Evolutionary conservation across 345 rosid species (phyloP), one percentile per base, ranked within the genome.

Genomic region (Salix purpurea): DNA sequence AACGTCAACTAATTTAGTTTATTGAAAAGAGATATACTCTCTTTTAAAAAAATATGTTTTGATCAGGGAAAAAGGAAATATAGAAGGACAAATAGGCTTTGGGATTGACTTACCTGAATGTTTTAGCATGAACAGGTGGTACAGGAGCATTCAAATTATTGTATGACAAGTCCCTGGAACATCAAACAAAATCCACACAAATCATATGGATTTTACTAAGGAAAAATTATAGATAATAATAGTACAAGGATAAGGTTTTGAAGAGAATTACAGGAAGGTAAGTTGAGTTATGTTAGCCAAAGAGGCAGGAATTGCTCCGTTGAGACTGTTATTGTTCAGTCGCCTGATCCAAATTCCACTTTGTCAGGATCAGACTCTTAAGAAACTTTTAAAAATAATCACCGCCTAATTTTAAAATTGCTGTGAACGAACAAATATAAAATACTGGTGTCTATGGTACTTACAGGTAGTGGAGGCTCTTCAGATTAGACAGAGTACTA

Each of bases 261-360:
- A 48, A 71, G 87, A 79, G 72, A 82, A 80, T 83, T 88, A 96
- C 99, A 93, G 81, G 74, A 96, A 92, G 76, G 89, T 75, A 71
- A 96, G 98, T 81, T 85, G 92, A 71, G 91, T 81, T 92, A 91
- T 89, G 86, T 87, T 89, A 15, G 88, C 89, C 83, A 96, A 83
- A 74, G 94, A 83, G 28, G 86, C 66, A 81, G 99, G 98, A 73
- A 92, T 88, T 69, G 83, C 78, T 81, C 94, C 98, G 42, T 86
- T 56, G 52, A 96, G 83, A 67, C 91, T 91, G 85, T 96, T 96
- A 64, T 87, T 87, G 80, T 90, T 91, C 78, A 96, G 77, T 86
- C 93, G 88, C 91, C 98, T 93, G 90, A 58, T 85, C 73, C 69
- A 24, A 73, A 73, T 69, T 67, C 74, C 54, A 19, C 28, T 14